Evolutionary conservation across 129 eudicot genomes (phyloP).

Genomic region (Artemisia annua): DNA sequence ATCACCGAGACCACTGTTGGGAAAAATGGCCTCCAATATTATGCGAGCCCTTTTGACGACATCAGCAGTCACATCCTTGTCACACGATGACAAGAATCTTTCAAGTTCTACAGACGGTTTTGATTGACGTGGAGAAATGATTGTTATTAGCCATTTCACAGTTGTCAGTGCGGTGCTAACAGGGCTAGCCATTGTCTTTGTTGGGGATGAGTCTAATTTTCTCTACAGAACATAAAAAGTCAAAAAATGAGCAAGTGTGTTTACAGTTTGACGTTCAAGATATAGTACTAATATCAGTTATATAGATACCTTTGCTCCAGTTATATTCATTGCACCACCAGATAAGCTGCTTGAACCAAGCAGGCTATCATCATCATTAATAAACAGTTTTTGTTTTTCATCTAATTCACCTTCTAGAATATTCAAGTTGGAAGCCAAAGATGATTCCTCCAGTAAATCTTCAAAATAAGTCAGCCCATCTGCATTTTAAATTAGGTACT

Average conservation of each 20-base stretch:
- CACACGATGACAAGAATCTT: conserved; percentile 65
- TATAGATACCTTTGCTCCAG: conserved; percentile 71
- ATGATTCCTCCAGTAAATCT: conserved; percentile 65
- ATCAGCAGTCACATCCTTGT: conserved; percentile 71
- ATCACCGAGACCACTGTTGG: conserved; percentile 74
- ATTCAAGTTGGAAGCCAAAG: conserved; percentile 48
- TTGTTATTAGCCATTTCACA: conserved; percentile 61
- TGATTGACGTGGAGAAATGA: conserved; percentile 81
- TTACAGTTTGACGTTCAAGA: not conserved
- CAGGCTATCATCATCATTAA: conserved; percentile 56
- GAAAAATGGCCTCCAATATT: conserved; percentile 90
- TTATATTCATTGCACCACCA: conserved; percentile 61
- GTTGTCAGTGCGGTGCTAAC: no score
- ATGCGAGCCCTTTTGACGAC: conserved; percentile 77
- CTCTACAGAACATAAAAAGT: conserved; percentile 45
- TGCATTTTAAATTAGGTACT: conserved; percentile 32
- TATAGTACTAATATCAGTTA: conserved; percentile 6
- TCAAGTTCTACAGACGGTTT: conserved; percentile 69
- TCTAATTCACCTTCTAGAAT: conserved; percentile 77
- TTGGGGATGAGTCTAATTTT: conserved; percentile 80
- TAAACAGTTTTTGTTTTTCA: conserved; percentile 57
- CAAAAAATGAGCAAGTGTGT: conserved; percentile 7
- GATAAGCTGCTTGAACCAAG: conserved; percentile 91
- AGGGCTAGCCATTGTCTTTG: conserved; percentile 45
- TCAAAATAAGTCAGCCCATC: conserved; percentile 75